Evolutionary conservation across 176 grass and related monocot genomes (phyloP), one percentile per base, ranked within the genome.

Genomic region (Poa annua): DNA sequence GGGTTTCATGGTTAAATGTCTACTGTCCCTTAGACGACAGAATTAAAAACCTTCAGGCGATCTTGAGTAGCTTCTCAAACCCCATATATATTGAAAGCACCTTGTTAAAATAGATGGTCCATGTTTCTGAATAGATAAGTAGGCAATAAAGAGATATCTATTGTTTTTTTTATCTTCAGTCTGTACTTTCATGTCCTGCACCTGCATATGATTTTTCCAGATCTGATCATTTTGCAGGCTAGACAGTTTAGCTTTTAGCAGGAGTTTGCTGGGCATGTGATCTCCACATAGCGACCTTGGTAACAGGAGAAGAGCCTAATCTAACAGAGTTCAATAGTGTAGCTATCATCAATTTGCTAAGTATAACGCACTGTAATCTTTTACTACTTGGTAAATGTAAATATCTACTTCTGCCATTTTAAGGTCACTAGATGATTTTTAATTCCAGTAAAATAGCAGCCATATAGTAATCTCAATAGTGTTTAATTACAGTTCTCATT

Each of bases 261-360:
- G 8, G 24, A 11, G 82, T 17, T 74, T 67, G 35, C 59, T 67
- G 49, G 52, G 34, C 71, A 80, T 73, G 75, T 84, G 75, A 79
- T 74, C 47, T 54, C 44, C 45, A 19, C 66, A 47, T 79, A 71
- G 16, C 15, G 44, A 72, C n/a, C 25, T 17, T n/a, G 78, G 15
- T 78, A 33, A 17, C 39, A 49, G 39, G 12, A 34, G 19, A 79
- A 83, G n/a, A 83, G 45, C 55, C 34, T 22, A 62, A 83, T 88
- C 54, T 54, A 22, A 19, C 78, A 44, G 48, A 35, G 36, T 45
- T 67, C 3, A 55, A 53, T 67, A 74, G 34, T 84, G 55, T 79
- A 74, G 75, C 64, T 72, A 78, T 44, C 54, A 63, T 64, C 45
- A 65, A 16, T 47, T 42, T 54, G n/a, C 34, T 54, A 81, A 9